Base-by-base conservation (phyloP, 345 rosid species). In the Ceriops decandra region DNA sequence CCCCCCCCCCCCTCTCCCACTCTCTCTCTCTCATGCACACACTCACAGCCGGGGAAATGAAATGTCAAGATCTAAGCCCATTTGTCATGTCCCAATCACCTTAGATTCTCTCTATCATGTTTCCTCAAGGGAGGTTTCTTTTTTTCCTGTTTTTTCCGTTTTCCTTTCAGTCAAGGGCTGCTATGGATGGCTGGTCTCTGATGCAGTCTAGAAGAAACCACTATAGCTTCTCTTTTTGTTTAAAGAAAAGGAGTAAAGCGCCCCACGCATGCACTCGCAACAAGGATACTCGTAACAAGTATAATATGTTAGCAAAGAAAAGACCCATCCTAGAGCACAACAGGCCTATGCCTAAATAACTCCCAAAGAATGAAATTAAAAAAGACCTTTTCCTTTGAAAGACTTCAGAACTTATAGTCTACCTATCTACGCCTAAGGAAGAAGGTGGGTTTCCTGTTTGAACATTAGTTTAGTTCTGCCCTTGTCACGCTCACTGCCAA, bases 21-120 rank as follows among this genome's bases (percentile, higher is more conserved):
- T 22, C 46, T 38, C 46, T 38, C 46, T 38, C 15, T 38, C 42
- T 35, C 42, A 28, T 4, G 3, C 30, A 28, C 30, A 28, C 30
- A 28, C 63, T n/a, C 62, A 35, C 33, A 17, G 21, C 56, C 4
- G 10, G 53, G 10, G 49, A 42, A 72, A 68, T 69, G 85, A 79
- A 52, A 79, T 47, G 75, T 81, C 83, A 79, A 79, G 36, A 77
- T 84, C 80, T n/a, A 79, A 62, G 49, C 64, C 75, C 54, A 71
- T 56, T 5, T 69, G 85, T 77, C 68, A 72, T 15, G 85, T 81
- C 87, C 56, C 71, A 59, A 74, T 84, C 85, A 84, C 67, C 71
- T 30, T 72, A 68, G 79, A 79, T 77, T 72, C 79, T 67, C 64
- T 68, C 60, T 68, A 68, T 62, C 62, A 9, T 68, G 86, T 76